These are phyloP conservation scores for Pichia pseudocactophila DNA, from an alignment of 805 yeast genomes.

Conservation along the genomic window DNA sequence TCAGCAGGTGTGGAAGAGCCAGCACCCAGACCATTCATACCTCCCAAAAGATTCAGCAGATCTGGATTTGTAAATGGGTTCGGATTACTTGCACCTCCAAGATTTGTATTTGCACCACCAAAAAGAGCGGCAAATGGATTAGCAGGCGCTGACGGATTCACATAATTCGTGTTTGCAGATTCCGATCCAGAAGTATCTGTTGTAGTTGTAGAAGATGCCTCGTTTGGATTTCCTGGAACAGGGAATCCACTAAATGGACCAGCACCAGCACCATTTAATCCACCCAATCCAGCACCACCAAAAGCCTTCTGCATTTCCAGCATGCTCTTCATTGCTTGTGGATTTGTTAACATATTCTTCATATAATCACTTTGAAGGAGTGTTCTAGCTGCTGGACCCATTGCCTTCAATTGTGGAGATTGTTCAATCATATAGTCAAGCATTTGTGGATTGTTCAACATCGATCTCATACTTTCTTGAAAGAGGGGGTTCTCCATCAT, in stretches of 20 bases:
- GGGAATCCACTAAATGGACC: constrained; percentile 32
- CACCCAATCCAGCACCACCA: constrained; percentile 25
- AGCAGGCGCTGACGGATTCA: constrained; percentile 26
- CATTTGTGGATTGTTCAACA: constrained; percentile 85
- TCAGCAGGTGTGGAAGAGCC: constrained; percentile 62
- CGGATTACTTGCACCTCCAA: constrained; percentile 4
- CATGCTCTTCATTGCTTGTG: constrained; percentile 76
- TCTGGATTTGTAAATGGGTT: constrained; percentile 42
- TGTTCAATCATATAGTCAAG: constrained; percentile 71
- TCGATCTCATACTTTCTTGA: constrained; percentile 72
- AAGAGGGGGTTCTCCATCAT: constrained; percentile 78
- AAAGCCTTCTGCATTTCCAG: constrained; percentile 60
- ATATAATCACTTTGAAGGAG: constrained; percentile 78
- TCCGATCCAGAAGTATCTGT: constrained; percentile 15
- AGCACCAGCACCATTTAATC: constrained; percentile 17
- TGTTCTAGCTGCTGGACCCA: constrained; percentile 87
- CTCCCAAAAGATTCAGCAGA: constrained; percentile 39
- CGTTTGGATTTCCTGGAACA: constrained; percentile 36
- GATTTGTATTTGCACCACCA: constrained; percentile 22
- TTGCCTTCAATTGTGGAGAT: constrained; percentile 72
- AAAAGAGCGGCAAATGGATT: constrained; percentile 38
- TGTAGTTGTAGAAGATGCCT: constrained; percentile 12
- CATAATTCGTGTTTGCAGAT: constrained; percentile 1
- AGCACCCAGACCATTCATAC: constrained; percentile 34
- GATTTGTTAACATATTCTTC: constrained; percentile 73